These are phyloP conservation scores for Vickermania spadyakhi DNA, from an alignment of 208 protist species.

Conservation along the genomic window DNA sequence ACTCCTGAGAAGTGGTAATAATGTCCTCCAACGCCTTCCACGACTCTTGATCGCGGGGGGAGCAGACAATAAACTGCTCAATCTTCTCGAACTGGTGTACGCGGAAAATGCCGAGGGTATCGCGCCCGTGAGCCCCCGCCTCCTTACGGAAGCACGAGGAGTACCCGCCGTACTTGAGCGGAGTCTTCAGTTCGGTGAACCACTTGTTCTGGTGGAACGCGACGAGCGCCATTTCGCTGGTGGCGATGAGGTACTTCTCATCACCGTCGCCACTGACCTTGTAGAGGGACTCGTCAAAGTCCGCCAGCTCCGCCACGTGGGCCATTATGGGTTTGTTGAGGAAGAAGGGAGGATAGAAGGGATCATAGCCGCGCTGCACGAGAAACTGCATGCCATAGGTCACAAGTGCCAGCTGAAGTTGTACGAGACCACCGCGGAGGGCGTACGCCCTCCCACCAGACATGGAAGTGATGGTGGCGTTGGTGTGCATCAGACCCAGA, in stretches of 20 bases:
- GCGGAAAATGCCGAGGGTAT: conserved; percentile 94
- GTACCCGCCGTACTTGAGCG: conserved; percentile 94
- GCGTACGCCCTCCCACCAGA: conserved; percentile 97
- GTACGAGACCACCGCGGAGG: conserved; percentile 94
- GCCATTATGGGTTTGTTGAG: conserved; percentile 98
- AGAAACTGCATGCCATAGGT: conserved; percentile 97
- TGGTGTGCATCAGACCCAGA: conserved; percentile 84
- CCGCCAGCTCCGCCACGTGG: conserved; percentile 95
- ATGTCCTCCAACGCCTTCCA: conserved; percentile 89
- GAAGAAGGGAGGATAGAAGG: conserved; percentile 99
- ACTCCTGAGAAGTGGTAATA: conserved; percentile 89
- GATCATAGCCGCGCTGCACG: conserved; percentile 81
- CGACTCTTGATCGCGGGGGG: conserved; percentile 83
- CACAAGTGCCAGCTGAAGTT: conserved; percentile 97
- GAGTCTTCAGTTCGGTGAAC: conserved; percentile 88
- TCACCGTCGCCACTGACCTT: conserved; percentile 95
- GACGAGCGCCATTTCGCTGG: conserved; percentile 99
- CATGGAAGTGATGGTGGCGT: conserved; percentile 79
- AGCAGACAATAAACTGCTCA: conserved; percentile 93
- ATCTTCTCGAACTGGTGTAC: conserved; percentile 97
- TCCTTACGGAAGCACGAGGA: conserved; percentile 99
- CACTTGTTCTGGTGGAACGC: conserved; percentile 95
- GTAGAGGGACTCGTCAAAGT: conserved; percentile 99
- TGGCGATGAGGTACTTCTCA: conserved; percentile 99
- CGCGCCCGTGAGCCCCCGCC: conserved; percentile 92